Percentiles rank a stretch among this genome's conserved stretches.
phyloP scores from a whole-genome alignment of 192 early-diverging fungal species.

The Coemansia sp. region DNA sequence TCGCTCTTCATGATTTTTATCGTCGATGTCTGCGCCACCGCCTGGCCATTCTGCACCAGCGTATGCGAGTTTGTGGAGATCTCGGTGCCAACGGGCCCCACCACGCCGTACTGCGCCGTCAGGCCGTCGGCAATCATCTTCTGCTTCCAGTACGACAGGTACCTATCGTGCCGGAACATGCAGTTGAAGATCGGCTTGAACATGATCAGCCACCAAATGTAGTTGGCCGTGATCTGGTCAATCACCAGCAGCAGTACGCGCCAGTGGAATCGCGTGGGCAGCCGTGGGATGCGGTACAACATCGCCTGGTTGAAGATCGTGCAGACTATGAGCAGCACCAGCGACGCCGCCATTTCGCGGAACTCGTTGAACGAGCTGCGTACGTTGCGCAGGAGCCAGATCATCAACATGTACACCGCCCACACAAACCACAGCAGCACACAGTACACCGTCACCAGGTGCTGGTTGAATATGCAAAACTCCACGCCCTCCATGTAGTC shows the following conservation, averaged over 20 bases:
- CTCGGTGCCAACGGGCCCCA: conserved; percentile 29
- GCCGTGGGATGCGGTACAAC: conserved; percentile 27
- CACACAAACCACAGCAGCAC: conserved; percentile 39
- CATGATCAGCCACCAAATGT: conserved; percentile 58
- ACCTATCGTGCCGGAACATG: conserved; percentile 45
- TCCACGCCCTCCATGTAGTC: conserved; percentile 32
- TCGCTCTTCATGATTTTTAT: conserved; percentile 20
- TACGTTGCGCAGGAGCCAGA: conserved; percentile 54
- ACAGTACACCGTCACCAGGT: conserved; percentile 42
- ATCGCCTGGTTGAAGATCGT: conserved; percentile 41
- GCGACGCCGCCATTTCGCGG: conserved; percentile 46
- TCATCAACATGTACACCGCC: conserved; percentile 45
- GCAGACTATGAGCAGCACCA: conserved; percentile 29
- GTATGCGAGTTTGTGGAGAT: conserved; percentile 36
- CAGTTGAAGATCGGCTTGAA: conserved; percentile 48
- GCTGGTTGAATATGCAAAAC: conserved; percentile 49
- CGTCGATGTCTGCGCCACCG: background rate
- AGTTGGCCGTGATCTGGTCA: conserved; percentile 45
- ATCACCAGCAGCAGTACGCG: conserved; percentile 30
- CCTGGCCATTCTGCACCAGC: conserved; percentile 10
- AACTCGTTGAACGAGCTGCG: conserved; percentile 58
- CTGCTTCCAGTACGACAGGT: conserved; percentile 46
- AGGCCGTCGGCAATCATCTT: conserved; percentile 46
- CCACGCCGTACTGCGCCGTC: conserved; percentile 42
- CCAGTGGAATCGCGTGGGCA: conserved; percentile 38